phyloP scores from a whole-genome alignment of 345 rosid genomes.

The Acer yangbiense region DNA sequence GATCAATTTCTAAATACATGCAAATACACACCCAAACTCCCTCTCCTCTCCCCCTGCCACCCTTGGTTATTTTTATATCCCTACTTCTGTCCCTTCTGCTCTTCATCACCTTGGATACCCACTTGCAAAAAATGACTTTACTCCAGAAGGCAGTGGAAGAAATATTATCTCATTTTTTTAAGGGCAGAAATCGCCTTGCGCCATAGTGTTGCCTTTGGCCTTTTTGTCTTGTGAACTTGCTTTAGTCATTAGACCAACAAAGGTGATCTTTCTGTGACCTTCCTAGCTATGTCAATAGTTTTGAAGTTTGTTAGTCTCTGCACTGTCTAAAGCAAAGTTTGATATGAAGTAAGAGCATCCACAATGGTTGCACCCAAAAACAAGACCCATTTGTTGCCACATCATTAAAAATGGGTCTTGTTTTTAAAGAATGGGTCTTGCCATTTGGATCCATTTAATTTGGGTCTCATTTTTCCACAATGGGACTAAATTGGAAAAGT shows the following conservation, averaged over 20 bases:
- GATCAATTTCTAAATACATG: not conserved
- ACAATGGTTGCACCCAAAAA: too few relatives aligned
- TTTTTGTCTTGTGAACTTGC: not conserved
- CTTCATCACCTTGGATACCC: not conserved
- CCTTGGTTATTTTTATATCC: not conserved
- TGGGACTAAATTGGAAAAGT: too few relatives aligned
- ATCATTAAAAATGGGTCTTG: too few relatives aligned
- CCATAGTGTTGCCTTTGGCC: not conserved
- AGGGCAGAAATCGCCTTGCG: not conserved
- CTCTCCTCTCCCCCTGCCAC: not conserved
- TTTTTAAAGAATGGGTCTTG: too few relatives aligned
- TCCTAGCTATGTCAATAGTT: not conserved
- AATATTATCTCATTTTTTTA: not conserved
- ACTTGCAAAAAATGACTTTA: not conserved
- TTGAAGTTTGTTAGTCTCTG: not conserved
- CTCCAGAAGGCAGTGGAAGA: not conserved
- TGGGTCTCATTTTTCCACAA: too few relatives aligned
- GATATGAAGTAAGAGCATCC: not conserved
- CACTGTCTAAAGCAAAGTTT: not conserved
- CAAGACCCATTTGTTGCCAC: too few relatives aligned
- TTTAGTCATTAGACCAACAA: not conserved
- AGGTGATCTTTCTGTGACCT: not conserved
- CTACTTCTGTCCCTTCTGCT: not conserved
- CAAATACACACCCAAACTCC: not conserved
- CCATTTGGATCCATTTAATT: too few relatives aligned